These are phyloP conservation scores for Fraxinus nigra DNA, from an alignment of 305 asterid species.

Conservation along the genomic window DNA sequence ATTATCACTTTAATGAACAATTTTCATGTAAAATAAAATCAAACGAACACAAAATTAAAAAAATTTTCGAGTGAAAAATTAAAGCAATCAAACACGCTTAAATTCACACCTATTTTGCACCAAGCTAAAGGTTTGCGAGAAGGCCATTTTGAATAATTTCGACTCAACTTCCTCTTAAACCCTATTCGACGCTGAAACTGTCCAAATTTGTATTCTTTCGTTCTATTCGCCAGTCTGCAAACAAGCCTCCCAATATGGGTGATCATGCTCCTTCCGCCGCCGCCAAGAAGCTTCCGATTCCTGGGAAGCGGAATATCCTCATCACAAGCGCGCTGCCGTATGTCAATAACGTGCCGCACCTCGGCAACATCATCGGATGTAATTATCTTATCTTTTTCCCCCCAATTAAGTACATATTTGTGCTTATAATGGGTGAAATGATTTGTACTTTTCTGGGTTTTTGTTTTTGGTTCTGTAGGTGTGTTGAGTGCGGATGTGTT, in stretches of 20 bases:
- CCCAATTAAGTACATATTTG: slow-evolving; percentile 1
- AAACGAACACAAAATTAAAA: too few relatives aligned
- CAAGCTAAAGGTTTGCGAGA: background rate
- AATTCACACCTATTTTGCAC: too few relatives aligned
- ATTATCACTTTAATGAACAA: too few relatives aligned
- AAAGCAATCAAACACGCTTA: too few relatives aligned
- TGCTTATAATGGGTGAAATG: background rate
- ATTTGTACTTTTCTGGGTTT: background rate
- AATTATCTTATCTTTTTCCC: slow-evolving; percentile 4
- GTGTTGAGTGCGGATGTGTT: slow-evolving; percentile 96
- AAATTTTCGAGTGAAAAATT: too few relatives aligned
- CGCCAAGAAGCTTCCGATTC: slow-evolving; percentile 62
- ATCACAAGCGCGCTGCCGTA: slow-evolving; percentile 94
- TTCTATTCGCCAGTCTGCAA: background rate
- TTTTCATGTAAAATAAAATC: too few relatives aligned
- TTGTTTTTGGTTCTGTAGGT: slow-evolving; percentile 40
- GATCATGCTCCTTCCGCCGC: slow-evolving; percentile 33
- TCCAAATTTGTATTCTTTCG: background rate
- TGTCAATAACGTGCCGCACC: slow-evolving; percentile 94
- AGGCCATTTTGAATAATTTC: background rate
- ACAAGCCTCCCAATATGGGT: slow-evolving; percentile 27
- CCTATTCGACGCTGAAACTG: background rate
- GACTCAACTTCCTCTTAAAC: background rate
- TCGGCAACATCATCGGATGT: slow-evolving; percentile 96
- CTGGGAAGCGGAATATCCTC: slow-evolving; percentile 75